phyloP scores from a whole-genome alignment of 805 yeast species.

The Starmerella geochares region DNA sequence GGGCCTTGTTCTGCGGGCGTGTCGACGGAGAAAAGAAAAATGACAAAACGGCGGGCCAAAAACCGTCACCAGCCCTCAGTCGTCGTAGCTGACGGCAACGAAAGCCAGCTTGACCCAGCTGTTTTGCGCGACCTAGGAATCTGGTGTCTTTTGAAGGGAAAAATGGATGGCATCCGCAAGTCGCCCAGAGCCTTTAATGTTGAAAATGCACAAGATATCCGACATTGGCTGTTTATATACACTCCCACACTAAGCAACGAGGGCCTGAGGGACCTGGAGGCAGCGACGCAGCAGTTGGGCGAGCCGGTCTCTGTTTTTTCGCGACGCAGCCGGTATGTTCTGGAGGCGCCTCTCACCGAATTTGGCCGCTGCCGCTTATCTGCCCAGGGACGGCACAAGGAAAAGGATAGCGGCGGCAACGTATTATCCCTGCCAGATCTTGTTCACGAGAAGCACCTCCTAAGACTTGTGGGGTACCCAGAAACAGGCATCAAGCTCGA shows the following conservation, averaged over 20 bases:
- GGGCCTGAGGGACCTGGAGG: neutral
- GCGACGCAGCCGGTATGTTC: neutral
- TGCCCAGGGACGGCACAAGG: neutral
- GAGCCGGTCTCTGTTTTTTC: neutral
- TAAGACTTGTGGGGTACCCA: slow-evolving; percentile 15
- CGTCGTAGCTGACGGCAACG: neutral
- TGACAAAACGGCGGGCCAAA: neutral
- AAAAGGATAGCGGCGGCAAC: neutral
- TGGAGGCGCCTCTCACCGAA: neutral
- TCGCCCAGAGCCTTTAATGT: neutral
- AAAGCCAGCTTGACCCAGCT: neutral
- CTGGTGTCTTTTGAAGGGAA: neutral
- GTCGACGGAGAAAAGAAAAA: no score
- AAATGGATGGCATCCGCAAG: neutral
- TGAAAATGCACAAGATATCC: neutral
- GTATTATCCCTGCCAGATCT: neutral
- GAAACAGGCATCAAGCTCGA: slow-evolving; percentile 12
- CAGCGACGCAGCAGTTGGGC: neutral
- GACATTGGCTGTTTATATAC: slow-evolving; percentile 13
- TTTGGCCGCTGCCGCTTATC: neutral
- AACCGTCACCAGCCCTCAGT: neutral
- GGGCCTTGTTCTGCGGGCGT: no score
- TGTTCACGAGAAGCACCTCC: neutral
- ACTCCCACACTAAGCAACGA: slow-evolving; percentile 3
- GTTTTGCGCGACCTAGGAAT: slow-evolving; percentile 9